Base-by-base conservation (phyloP, 169 alveolate species). In the Condylostoma magnum region DNA sequence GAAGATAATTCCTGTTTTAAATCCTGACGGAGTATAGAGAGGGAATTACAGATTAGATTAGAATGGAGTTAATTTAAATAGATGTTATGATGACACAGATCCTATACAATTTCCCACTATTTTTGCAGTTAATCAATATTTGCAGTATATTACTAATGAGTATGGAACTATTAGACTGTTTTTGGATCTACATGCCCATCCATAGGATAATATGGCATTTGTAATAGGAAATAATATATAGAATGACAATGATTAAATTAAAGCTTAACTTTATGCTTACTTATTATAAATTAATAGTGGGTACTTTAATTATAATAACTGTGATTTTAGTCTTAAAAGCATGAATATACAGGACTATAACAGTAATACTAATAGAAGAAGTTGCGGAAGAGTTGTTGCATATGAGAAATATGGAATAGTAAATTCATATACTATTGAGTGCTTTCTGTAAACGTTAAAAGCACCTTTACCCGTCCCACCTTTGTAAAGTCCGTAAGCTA, bases 11-110 rank as follows among this genome's bases (percentile, higher is more conserved):
- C 96, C 96, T 1, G 70, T 86, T 70, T 66, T 92, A 20, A 92
- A 92, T 70, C 91, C 93, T 5, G 96, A 92, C 67, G 96, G 96
- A 36, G 95, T 92, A 6, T 84, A 77, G 63, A 27, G 89, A 38
- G 96, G 96, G 3, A 80, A 92, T 73, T 86, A 78, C 50, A 72
- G 96, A 58, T 57, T 85, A 4, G 91, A 86, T 41, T 82, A 87
- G 31, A 68, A 79, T 22, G 91, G 91, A 8, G 52, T 79, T n/a
- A 90, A 92, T 69, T 73, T 92, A 51, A 92, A 92, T 80, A 79
- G 96, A 60, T 80, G 12, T 31, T 66, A 66, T 47, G 8, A 8
- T 8, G 27, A 2, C 25, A 43, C 75, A 12, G 6, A 10, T 2
- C 55, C 15, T 8, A 15, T 6, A 22, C 44, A 66, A 10, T 43